A percentile compares a stretch with the other conserved stretches of the same genome.
phyloP scores from a whole-genome alignment of 2,329 filamentous ascomycete genomes.

The Colletotrichum somersetense region DNA sequence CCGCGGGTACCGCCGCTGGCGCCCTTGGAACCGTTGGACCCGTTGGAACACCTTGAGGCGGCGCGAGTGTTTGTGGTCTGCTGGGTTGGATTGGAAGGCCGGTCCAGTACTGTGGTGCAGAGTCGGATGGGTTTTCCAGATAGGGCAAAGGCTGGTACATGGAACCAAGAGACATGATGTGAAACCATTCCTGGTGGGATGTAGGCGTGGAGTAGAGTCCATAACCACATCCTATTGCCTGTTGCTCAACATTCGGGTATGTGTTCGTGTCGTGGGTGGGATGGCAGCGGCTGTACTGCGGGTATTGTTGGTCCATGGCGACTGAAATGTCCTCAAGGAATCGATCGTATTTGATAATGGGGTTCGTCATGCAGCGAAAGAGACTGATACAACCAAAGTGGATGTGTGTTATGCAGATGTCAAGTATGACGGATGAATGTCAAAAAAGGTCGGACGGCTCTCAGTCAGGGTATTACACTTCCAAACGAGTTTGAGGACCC shows the following conservation, averaged over 20 bases:
- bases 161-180: neutral
- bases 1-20: too few relatives aligned
- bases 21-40: too few relatives aligned
- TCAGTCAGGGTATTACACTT: neutral
- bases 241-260: neutral
- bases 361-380: neutral
- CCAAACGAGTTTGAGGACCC: neutral
- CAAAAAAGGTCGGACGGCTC: conserved; percentile 19
- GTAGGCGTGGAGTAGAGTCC: neutral
- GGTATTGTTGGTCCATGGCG: conserved; percentile 10
- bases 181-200: conserved; percentile 19
- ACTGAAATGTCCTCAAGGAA: neutral
- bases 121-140: neutral
- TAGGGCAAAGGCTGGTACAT: conserved; percentile 16
- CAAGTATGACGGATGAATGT: neutral
- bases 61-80: neutral
- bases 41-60: neutral
- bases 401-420: neutral
- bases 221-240: neutral
- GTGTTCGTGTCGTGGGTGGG: too few relatives aligned
- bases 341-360: neutral
- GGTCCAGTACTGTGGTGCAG: conserved; percentile 17
- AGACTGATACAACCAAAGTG: neutral
- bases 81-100: conserved; percentile 8
- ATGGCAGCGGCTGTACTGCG: neutral